Percentiles rank a stretch among this genome's conserved stretches.
Evolutionary conservation across 2,329 filamentous ascomycete species (phyloP).

Genomic region (Monosporascus sp.): DNA sequence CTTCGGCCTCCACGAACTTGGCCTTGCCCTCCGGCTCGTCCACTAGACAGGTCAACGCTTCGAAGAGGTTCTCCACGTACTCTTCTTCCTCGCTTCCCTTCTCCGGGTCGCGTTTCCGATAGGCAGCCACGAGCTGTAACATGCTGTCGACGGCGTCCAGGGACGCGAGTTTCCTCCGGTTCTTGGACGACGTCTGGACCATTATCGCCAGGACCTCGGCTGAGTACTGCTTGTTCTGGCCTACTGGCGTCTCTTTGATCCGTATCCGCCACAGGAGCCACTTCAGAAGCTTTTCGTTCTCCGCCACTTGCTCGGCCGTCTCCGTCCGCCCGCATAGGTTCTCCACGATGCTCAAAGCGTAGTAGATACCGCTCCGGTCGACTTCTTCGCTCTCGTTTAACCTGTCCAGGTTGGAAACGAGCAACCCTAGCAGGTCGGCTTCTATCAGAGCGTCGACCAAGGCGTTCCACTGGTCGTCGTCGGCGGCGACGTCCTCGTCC

Average conservation of each 20-base stretch:
- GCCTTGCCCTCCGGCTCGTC: conserved; percentile 70
- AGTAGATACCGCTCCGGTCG: conserved; percentile 82
- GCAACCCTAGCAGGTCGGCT: conserved; percentile 66
- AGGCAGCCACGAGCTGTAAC: conserved; percentile 77
- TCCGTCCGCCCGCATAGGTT: conserved; percentile 64
- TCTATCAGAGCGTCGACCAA: conserved; percentile 64
- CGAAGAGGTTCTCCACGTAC: conserved; percentile 91
- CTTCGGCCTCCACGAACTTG: conserved; percentile 84
- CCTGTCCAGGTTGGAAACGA: conserved; percentile 72
- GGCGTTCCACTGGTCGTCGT: conserved; percentile 73
- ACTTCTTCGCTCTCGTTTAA: conserved; percentile 68
- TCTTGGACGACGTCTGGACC: conserved; percentile 66
- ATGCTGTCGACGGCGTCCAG: conserved; percentile 72
- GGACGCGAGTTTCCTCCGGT: conserved; percentile 56
- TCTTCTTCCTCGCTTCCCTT: conserved; percentile 89
- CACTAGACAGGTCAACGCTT: conserved; percentile 73
- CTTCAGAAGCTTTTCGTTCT: conserved; percentile 60
- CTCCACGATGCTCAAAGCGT: conserved; percentile 77
- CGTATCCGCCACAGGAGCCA: conserved; percentile 77
- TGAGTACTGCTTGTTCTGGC: conserved; percentile 93
- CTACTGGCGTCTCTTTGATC: conserved; percentile 59
- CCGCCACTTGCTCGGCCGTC: conserved; percentile 66
- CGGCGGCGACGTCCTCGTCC: conserved; percentile 83
- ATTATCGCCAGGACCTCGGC: conserved; percentile 89
- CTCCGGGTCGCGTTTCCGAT: conserved; percentile 78